phyloP scores from a whole-genome alignment of 202 grass and related monocot species.

The Setaria italica region DNA sequence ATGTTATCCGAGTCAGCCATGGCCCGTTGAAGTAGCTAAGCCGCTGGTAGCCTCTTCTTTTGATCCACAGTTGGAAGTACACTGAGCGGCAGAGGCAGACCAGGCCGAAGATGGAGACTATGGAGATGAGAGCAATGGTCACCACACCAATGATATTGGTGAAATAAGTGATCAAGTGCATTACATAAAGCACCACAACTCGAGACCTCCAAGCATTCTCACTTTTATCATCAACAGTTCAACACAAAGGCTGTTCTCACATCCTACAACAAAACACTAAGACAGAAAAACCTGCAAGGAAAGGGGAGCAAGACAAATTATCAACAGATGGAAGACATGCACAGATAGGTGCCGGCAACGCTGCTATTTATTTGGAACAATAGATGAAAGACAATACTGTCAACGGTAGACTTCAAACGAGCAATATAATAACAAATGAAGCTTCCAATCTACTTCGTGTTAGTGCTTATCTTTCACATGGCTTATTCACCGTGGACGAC shows the following conservation, averaged over 20 bases:
- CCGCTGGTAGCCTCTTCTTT: constrained; percentile 51
- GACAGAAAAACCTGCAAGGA: constrained; percentile 43
- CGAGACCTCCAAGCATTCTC: constrained; percentile 51
- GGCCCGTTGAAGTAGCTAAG: constrained; percentile 89
- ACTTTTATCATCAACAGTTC: constrained; percentile 41
- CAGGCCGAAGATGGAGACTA: constrained; percentile 68
- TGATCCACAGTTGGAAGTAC: constrained; percentile 83
- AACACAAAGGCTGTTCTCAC: constrained; percentile 3
- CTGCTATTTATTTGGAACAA: constrained; percentile 18
- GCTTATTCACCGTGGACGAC: constrained; percentile 28
- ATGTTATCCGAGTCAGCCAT: constrained; percentile 69
- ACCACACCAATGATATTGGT: constrained; percentile 85
- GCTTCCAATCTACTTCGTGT: constrained; percentile 25
- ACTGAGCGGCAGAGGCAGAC: constrained; percentile 69
- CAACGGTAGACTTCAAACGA: constrained; percentile 16
- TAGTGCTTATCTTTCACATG: constrained; percentile 20
- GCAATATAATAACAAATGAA: background rate
- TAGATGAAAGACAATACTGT: background rate
- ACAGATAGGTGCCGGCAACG: background rate
- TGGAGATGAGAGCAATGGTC: constrained; percentile 78
- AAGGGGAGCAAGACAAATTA: background rate
- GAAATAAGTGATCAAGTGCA: constrained; percentile 70
- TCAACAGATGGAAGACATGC: constrained; percentile 2
- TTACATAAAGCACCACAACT: constrained; percentile 40
- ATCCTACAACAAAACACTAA: constrained; percentile 24